Base-by-base conservation (phyloP, 768 basidiomycete species). In the Lactarius tabidus region DNA sequence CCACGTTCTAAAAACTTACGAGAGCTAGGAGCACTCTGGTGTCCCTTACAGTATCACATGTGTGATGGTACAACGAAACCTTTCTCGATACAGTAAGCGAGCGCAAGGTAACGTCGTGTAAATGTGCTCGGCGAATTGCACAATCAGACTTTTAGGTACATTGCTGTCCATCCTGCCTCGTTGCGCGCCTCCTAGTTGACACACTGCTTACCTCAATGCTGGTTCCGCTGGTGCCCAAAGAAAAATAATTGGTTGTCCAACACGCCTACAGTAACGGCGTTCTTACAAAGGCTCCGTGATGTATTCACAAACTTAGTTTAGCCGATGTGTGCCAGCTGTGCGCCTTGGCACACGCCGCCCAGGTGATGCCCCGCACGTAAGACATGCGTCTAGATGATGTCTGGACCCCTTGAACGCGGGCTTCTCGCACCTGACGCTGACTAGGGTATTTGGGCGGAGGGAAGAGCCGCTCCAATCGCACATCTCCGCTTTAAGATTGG, bases 51-150 rank as follows among this genome's bases (percentile, higher is more conserved):
- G n/a, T n/a, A n/a, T n/a, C 65, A 18, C 57, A 62, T 62, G 60
- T 65, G 54, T 35, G 39, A 51, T 23, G 35, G n/a, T 36, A 23
- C 57, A 57, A 60, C 57, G 60, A n/a, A 62, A 53, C 29, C 15
- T 38, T 29, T 31, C 45, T 33, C 17, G 17, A 26, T 58, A n/a
- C n/a, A n/a, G n/a, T n/a, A 66, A 62, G 65, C 61, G 61, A 35
- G 52, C 60, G 57, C 65, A 62, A 66, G 65, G 65, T 51, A 54
- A 38, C 26, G 15, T 62, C 65, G 52, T 66, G 61, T 51, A 45
- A n/a, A 54, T 58, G 60, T 57, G 58, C 28, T 18, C 3, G 56
- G 60, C 51, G 39, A 62, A 53, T 54, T 39, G 33, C 48, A 61
- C 61, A 29, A 33, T 28, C 33, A 43, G 35, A 20, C 26, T 10